Evolutionary conservation across 768 basidiomycete genomes (phyloP).

Genomic region (Candolleomyces efflorescens): DNA sequence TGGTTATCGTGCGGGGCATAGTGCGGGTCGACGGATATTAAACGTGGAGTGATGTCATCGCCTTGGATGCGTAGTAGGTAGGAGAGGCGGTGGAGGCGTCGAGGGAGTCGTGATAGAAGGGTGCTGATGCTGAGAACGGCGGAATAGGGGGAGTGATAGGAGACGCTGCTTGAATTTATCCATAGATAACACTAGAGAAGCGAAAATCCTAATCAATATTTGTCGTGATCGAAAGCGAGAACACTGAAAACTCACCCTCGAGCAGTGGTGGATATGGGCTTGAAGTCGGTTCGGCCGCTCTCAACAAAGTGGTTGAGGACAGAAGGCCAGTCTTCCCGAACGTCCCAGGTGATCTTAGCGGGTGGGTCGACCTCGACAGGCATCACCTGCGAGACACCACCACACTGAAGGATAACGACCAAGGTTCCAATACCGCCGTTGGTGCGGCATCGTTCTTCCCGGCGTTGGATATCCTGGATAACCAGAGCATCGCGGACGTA

Average conservation of each 20-base stretch:
- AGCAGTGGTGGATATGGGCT: conserved; percentile 75
- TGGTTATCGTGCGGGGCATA: conserved; percentile 7
- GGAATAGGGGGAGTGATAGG: background rate
- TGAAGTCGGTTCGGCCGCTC: conserved; percentile 70
- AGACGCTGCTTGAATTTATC: conserved; percentile 15
- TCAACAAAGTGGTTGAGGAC: conserved; percentile 71
- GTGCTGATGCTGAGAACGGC: background rate
- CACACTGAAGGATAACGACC: conserved; percentile 74
- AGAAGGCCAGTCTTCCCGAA: conserved; percentile 66
- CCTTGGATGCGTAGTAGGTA: background rate
- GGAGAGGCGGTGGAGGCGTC: background rate
- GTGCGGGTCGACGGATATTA: background rate
- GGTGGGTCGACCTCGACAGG: conserved; percentile 84
- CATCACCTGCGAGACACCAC: conserved; percentile 75
- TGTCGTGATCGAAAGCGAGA: background rate
- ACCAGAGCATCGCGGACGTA: conserved; percentile 77
- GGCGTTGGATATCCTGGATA: conserved; percentile 68
- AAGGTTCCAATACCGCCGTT: conserved; percentile 74
- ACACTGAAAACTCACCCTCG: conserved; percentile 53
- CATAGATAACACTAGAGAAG: conserved; percentile 24
- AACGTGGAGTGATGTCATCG: background rate
- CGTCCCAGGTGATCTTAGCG: conserved; percentile 71
- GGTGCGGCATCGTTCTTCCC: conserved; percentile 74
- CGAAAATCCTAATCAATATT: background rate
- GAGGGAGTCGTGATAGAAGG: background rate